Evolutionary conservation across 345 rosid species (phyloP).

Genomic region (Boechera divaricarpa): DNA sequence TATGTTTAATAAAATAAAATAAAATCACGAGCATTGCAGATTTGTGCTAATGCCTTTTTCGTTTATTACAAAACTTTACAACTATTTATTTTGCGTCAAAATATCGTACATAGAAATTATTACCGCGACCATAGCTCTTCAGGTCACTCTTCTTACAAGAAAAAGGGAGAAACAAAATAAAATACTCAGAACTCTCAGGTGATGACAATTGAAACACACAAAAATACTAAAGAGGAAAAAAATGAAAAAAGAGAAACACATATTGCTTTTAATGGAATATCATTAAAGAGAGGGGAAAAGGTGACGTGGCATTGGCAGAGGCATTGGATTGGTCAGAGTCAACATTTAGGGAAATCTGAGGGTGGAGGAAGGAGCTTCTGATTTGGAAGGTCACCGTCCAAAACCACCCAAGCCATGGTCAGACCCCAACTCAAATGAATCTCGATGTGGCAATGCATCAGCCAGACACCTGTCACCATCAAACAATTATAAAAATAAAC

Average conservation of each 20-base stretch:
- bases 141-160: conserved; percentile 23
- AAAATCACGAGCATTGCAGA: conserved; percentile 22
- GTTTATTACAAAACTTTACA: conserved; percentile 11
- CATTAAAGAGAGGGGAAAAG: background rate
- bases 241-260: background rate
- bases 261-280: conserved; percentile 6
- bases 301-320: conserved; percentile 21
- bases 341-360: conserved; percentile 74
- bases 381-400: conserved; percentile 64
- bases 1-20: background rate
- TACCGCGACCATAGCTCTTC: conserved; percentile 22
- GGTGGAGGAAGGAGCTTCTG: conserved; percentile 79
- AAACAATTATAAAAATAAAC: background rate
- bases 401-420: conserved; percentile 73
- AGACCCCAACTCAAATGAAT: conserved; percentile 79
- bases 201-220: conserved; percentile 14
- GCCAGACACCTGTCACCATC: conserved; percentile 62
- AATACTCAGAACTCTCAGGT: conserved; percentile 19
- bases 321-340: conserved; percentile 43
- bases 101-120: background rate
- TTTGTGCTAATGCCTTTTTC: conserved; percentile 3
- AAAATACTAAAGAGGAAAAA: conserved; percentile 5
- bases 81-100: conserved; percentile 2
- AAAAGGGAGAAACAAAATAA: background rate
- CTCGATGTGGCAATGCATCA: conserved; percentile 80